These are phyloP conservation scores for Rhodotorula sp. DNA, from an alignment of 1,284 basidiomycete genomes.

Conservation along the genomic window DNA sequence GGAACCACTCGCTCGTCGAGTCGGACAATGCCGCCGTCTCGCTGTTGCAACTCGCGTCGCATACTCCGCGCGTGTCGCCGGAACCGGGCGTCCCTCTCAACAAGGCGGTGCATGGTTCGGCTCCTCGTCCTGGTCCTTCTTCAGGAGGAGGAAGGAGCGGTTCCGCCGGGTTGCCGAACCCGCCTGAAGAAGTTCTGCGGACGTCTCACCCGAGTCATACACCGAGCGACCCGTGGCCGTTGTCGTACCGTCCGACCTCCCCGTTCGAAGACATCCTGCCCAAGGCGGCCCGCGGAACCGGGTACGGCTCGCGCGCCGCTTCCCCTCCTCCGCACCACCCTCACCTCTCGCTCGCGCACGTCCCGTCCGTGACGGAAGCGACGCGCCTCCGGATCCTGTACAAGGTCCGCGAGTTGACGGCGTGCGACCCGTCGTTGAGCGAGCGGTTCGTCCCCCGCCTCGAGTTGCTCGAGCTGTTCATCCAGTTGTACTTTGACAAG, in stretches of 20 bases:
- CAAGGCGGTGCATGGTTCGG: neutral
- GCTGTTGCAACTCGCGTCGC: constrained; percentile 41
- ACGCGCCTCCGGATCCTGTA: constrained; percentile 33
- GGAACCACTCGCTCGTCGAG: constrained; percentile 32
- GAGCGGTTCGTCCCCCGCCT: constrained; percentile 36
- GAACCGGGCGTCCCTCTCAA: constrained; percentile 26
- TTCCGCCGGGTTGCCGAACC: neutral
- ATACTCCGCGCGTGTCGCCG: constrained; percentile 38
- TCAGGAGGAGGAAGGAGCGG: too few relatives aligned
- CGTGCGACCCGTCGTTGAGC: constrained; percentile 18
- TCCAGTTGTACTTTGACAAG: constrained; percentile 37
- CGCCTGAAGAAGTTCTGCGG: constrained; percentile 14
- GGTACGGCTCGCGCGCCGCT: constrained; percentile 28
- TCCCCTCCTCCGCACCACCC: constrained; percentile 26
- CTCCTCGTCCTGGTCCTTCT: neutral
- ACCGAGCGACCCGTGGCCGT: constrained; percentile 37
- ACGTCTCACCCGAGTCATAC: constrained; percentile 28
- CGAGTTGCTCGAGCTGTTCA: constrained; percentile 39
- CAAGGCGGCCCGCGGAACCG: constrained; percentile 29
- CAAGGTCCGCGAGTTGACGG: constrained; percentile 29
- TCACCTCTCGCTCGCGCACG: constrained; percentile 17
- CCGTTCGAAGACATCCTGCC: constrained; percentile 35
- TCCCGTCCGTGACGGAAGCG: constrained; percentile 33
- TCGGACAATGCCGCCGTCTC: constrained; percentile 44
- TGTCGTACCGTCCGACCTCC: constrained; percentile 37